Evolutionary conservation across 768 basidiomycete species (phyloP).

Genomic region (Mycena kentingensis): DNA sequence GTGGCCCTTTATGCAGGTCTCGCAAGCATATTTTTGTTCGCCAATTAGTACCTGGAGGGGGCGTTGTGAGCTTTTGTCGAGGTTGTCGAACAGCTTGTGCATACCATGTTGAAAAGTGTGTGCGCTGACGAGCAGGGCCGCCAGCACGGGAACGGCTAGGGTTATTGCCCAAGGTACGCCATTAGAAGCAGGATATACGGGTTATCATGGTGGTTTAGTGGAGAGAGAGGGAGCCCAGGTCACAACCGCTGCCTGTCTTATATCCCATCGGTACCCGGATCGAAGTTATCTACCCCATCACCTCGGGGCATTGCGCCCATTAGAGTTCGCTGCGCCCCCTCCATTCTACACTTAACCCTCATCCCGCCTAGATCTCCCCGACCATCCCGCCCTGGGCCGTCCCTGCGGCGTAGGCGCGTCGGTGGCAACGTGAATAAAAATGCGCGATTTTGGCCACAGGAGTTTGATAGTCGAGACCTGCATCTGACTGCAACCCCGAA

Average conservation of each 20-base stretch:
- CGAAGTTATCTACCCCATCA: background rate
- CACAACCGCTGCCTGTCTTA: background rate
- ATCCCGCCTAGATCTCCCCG: background rate
- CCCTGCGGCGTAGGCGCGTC: background rate
- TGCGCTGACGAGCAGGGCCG: constrained; percentile 2
- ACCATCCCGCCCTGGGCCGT: background rate
- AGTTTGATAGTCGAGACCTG: background rate
- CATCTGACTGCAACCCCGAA: background rate
- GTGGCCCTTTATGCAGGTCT: constrained; percentile 94
- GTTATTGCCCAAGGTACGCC: constrained; percentile 1
- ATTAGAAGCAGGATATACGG: background rate
- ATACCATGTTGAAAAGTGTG: background rate
- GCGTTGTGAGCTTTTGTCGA: constrained; percentile 1
- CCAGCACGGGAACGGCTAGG: background rate
- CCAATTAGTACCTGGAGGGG: constrained; percentile 72
- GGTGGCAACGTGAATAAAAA: background rate
- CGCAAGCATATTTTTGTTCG: constrained; percentile 83
- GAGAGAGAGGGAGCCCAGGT: background rate
- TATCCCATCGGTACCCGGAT: background rate
- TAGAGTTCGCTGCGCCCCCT: no score
- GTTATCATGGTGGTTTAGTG: background rate
- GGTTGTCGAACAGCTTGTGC: background rate
- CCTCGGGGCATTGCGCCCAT: no score
- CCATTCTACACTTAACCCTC: background rate
- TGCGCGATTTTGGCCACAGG: background rate